phyloP scores from a whole-genome alignment of 2,329 filamentous ascomycete genomes.

The Fusarium pseudocircinatum region DNA sequence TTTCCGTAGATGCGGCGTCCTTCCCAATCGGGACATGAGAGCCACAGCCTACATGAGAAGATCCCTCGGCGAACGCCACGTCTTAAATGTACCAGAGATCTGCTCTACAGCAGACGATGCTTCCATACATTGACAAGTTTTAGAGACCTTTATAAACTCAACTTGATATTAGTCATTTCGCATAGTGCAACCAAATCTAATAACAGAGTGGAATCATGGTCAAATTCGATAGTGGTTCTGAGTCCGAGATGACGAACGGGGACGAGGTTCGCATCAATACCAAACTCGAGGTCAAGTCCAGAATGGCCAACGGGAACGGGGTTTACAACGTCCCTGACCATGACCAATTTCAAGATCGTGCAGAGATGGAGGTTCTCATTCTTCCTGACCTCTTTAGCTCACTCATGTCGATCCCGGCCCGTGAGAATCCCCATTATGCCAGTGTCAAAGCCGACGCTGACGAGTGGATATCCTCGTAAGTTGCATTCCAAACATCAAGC shows the following conservation, averaged over 20 bases:
- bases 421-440: not conserved
- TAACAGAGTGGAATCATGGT: not conserved
- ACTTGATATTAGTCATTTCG: not conserved
- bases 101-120: not conserved
- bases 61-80: not conserved
- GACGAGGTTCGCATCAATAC: not conserved
- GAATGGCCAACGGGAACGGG: not conserved
- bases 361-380: not conserved
- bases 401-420: not conserved
- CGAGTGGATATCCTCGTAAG: not conserved
- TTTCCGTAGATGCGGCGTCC: not conserved
- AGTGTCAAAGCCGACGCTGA: not conserved
- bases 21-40: not conserved
- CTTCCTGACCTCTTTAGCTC: not conserved
- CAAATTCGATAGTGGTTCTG: not conserved
- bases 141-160: accelerated
- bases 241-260: not conserved
- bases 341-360: not conserved
- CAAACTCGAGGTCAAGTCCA: not conserved
- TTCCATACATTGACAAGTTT: not conserved
- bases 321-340: not conserved
- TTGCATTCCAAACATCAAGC: not conserved
- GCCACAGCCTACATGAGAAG: no score
- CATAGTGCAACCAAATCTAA: not conserved
- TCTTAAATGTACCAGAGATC: not conserved